A percentile compares a stretch with the other conserved stretches of the same genome.
These are phyloP conservation scores for Rhizodiscina lignyota DNA, from an alignment of 495 filamentous ascomycete species.

Conservation along the genomic window DNA sequence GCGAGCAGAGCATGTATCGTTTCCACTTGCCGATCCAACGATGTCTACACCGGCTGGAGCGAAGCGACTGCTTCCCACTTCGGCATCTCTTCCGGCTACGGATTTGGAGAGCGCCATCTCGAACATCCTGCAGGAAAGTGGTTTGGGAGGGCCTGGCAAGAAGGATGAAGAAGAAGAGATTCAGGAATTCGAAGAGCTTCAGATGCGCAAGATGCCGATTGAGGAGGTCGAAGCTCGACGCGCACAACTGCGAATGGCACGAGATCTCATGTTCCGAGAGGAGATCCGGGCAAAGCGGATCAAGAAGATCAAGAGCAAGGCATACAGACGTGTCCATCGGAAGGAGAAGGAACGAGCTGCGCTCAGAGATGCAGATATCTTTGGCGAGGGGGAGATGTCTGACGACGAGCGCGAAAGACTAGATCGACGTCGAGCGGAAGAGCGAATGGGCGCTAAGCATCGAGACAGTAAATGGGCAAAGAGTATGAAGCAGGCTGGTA, in stretches of 20 bases:
- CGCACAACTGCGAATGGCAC: conserved; percentile 57
- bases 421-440: conserved; percentile 67
- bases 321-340: conserved; percentile 79
- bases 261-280: conserved; percentile 84
- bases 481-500: conserved; percentile 49
- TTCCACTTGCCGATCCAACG: conserved; percentile 65
- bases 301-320: conserved; percentile 96
- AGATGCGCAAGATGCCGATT: conserved; percentile 44
- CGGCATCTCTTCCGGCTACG: conserved; percentile 42
- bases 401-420: conserved; percentile 67
- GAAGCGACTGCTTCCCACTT: conserved; percentile 36
- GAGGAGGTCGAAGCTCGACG: conserved; percentile 59
- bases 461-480: conserved; percentile 93
- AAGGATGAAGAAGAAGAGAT: conserved; percentile 49
- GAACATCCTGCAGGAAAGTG: conserved; percentile 76
- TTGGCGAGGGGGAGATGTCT: conserved; percentile 19
- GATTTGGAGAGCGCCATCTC: conserved; percentile 75
- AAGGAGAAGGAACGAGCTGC: conserved; percentile 63
- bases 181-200: conserved; percentile 51
- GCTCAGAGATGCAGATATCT: conserved; percentile 56
- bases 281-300: conserved; percentile 76
- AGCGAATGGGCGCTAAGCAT: conserved; percentile 79
- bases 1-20: conserved; percentile 79
- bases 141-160: conserved; percentile 40
- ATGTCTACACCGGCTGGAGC: conserved; percentile 28